Evolutionary conservation across 2,329 filamentous ascomycete genomes (phyloP).

Genomic region (Fusarium circinatum): DNA sequence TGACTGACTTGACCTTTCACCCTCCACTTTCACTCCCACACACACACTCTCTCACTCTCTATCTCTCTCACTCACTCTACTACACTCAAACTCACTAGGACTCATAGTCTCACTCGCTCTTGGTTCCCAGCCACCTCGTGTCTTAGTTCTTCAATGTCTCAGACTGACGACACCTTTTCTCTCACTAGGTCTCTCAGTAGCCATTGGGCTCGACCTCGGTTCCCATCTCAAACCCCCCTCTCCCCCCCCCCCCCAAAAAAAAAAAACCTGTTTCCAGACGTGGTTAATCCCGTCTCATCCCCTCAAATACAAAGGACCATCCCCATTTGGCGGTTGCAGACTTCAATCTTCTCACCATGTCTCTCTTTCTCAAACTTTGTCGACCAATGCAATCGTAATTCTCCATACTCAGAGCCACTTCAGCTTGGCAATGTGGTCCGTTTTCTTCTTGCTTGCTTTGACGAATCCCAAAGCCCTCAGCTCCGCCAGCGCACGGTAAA

Average conservation of each 20-base stretch:
- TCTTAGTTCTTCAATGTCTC: conserved; percentile 25
- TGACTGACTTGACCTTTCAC: conserved; percentile 5
- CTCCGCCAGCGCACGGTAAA: conserved; percentile 88
- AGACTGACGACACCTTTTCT: conserved; percentile 33
- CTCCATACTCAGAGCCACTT: conserved; percentile 70
- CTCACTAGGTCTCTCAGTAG: conserved; percentile 5
- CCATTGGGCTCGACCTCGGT: conserved; percentile 15
- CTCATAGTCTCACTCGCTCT: not conserved
- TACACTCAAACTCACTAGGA: not conserved
- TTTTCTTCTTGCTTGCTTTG: conserved; percentile 89
- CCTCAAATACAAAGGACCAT: conserved; percentile 15
- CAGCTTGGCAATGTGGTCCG: conserved; percentile 91
- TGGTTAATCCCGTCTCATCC: conserved; percentile 6
- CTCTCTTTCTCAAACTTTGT: conserved; percentile 24
- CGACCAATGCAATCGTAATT: conserved; percentile 15
- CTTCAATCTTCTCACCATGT: conserved; percentile 13
- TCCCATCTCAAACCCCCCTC: not conserved
- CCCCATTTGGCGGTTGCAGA: conserved; percentile 4
- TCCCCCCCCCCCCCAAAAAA: not conserved
- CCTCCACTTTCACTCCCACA: conserved; percentile 12
- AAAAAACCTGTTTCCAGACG: conserved; percentile 11
- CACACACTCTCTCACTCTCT: not conserved
- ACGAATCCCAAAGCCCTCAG: conserved; percentile 86
- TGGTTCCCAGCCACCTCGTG: conserved; percentile 37
- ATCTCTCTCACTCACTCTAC: not conserved